Conservation (phyloP, 345 rosid species). For the Citrus hindsii region DNA sequence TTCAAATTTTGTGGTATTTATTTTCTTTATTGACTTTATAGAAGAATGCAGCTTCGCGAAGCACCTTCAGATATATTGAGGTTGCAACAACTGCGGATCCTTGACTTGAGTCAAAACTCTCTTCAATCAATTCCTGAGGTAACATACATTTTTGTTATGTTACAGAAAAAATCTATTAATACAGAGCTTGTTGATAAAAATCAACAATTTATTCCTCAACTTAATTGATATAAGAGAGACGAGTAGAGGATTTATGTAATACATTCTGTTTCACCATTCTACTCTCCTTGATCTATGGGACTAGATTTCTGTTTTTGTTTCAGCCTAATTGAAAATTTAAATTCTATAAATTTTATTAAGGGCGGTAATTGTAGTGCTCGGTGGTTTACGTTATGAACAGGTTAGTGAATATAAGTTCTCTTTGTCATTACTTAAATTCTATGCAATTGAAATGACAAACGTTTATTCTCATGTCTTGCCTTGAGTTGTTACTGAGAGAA, state of each 20-base stretch:
- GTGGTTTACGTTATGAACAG: background rate
- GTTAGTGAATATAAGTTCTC: background rate
- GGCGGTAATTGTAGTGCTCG: background rate
- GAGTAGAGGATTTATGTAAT: background rate
- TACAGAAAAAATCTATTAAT: background rate
- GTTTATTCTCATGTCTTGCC: background rate
- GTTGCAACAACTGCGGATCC: slow-evolving; percentile 55
- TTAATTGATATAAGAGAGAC: background rate
- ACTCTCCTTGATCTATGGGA: background rate
- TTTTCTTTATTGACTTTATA: slow-evolving; percentile 29
- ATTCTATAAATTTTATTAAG: background rate
- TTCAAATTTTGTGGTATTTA: background rate
- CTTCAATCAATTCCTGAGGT: slow-evolving; percentile 75
- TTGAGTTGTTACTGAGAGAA: background rate
- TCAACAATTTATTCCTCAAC: background rate
- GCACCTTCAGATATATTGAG: slow-evolving; percentile 64
- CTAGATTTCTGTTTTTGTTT: background rate
- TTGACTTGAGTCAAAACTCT: slow-evolving; percentile 78
- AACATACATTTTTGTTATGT: background rate
- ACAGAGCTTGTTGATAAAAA: background rate
- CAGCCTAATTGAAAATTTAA: background rate
- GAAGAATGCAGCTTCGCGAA: slow-evolving; percentile 65
- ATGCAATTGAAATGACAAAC: background rate
- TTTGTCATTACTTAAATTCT: background rate
- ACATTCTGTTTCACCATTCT: background rate